Conservation (phyloP, 768 basidiomycete genomes). For the Termitomyces sp. region DNA sequence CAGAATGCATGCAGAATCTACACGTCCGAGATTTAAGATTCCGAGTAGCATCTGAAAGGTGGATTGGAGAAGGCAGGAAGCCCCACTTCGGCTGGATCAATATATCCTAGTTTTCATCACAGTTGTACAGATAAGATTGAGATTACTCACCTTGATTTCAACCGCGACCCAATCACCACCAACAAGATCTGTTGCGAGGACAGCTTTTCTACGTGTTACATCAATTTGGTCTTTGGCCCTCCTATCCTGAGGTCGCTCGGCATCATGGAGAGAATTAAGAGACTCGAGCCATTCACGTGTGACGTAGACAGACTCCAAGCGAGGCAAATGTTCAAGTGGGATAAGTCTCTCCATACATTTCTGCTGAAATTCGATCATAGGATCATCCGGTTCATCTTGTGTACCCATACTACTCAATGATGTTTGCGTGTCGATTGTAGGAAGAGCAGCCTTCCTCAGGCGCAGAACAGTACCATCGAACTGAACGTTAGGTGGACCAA, state of each 20-base stretch:
- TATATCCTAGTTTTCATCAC: neutral
- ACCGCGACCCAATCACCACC: constrained; percentile 63
- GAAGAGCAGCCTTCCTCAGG: constrained; percentile 55
- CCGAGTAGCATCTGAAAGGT: constrained; percentile 58
- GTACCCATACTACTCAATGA: neutral
- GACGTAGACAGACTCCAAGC: constrained; percentile 46
- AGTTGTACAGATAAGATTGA: neutral
- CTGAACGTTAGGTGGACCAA: constrained; percentile 45
- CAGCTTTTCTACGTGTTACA: constrained; percentile 45
- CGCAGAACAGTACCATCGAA: constrained; percentile 72
- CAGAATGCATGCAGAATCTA: constrained; percentile 88
- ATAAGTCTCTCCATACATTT: constrained; percentile 65
- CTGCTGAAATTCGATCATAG: constrained; percentile 52
- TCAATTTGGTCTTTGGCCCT: constrained; percentile 59
- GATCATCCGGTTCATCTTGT: constrained; percentile 33
- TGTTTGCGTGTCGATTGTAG: neutral
- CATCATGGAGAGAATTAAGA: constrained; percentile 45
- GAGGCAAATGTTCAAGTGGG: constrained; percentile 55
- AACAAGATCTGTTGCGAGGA: constrained; percentile 81
- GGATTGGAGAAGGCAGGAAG: constrained; percentile 66
- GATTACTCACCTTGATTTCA: constrained; percentile 80
- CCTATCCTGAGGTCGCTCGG: constrained; percentile 54
- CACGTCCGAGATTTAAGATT: constrained; percentile 69
- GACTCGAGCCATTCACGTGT: constrained; percentile 56
- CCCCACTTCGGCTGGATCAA: constrained; percentile 89